phyloP scores from a whole-genome alignment of 192 early-diverging fungal species.

The Backusella circina region DNA sequence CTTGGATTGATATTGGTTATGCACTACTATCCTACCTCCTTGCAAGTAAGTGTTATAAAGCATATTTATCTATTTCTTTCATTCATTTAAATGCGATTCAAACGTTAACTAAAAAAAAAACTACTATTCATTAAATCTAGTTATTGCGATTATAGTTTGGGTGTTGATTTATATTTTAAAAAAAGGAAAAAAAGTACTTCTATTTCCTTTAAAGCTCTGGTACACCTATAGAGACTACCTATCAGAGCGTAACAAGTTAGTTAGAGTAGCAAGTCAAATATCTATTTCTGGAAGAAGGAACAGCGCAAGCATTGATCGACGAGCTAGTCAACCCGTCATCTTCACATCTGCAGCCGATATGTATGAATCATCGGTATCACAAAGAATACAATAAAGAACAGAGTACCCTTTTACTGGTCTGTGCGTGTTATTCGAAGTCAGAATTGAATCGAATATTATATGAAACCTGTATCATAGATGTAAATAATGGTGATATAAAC shows the following conservation, averaged over 20 bases:
- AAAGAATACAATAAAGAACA: not conserved
- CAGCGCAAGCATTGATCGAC: not conserved
- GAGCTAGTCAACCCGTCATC: not conserved
- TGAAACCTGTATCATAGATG: not conserved
- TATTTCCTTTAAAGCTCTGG: slow-evolving; percentile 8
- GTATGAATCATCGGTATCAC: not conserved
- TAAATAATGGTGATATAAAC: not conserved
- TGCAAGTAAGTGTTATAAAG: slow-evolving; percentile 15
- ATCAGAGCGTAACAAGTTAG: slow-evolving; percentile 4
- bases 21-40: slow-evolving; percentile 27
- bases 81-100: not conserved
- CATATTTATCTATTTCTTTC: not conserved
- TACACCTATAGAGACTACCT: slow-evolving; percentile 1
- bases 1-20: slow-evolving; percentile 32
- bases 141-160: slow-evolving; percentile 15
- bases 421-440: not conserved
- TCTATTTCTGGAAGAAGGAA: not conserved
- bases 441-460: not conserved
- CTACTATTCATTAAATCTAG: not conserved
- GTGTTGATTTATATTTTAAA: slow-evolving; percentile 11
- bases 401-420: not conserved
- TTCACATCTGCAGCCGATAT: not conserved
- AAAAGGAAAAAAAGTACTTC: not conserved
- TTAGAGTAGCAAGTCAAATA: not conserved
- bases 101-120: not conserved